Conservation (phyloP, 306 rosid species). For the Corylus heterophylla region DNA sequence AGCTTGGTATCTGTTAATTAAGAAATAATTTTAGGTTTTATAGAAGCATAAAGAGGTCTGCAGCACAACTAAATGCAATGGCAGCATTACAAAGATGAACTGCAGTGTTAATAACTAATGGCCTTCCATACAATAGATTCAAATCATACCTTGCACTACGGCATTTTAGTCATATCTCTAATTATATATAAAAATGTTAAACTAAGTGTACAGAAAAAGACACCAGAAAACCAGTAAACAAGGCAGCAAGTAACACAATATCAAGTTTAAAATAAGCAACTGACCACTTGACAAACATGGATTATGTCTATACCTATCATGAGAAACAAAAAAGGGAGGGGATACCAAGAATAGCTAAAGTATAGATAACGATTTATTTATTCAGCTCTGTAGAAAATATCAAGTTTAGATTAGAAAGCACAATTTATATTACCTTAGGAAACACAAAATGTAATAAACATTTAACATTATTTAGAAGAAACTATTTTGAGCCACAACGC, state of each 20-base stretch:
- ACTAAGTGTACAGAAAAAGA: neutral
- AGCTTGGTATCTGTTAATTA: slow-evolving; percentile 68
- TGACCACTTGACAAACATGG: neutral
- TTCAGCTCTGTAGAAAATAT: neutral
- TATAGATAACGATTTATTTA: neutral
- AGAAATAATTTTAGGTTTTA: slow-evolving; percentile 14
- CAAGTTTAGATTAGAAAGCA: neutral
- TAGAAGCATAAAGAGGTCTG: neutral
- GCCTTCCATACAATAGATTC: neutral
- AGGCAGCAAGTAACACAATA: neutral
- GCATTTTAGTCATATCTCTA: neutral
- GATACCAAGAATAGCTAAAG: neutral
- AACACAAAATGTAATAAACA: slow-evolving; percentile 23
- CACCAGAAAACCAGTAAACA: neutral
- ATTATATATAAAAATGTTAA: neutral
- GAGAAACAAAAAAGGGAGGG: neutral
- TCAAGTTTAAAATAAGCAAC: neutral
- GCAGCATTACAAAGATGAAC: neutral
- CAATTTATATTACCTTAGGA: neutral
- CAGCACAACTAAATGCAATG: slow-evolving; percentile 3
- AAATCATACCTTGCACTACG: slow-evolving; percentile 1
- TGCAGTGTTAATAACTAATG: neutral
- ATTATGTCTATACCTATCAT: neutral
- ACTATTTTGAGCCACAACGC: slow-evolving; percentile 27
- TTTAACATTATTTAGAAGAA: slow-evolving; percentile 12